Evolutionary conservation across 2,329 filamentous ascomycete genomes (phyloP).

Genomic region (Aspergillus novofumigatus): DNA sequence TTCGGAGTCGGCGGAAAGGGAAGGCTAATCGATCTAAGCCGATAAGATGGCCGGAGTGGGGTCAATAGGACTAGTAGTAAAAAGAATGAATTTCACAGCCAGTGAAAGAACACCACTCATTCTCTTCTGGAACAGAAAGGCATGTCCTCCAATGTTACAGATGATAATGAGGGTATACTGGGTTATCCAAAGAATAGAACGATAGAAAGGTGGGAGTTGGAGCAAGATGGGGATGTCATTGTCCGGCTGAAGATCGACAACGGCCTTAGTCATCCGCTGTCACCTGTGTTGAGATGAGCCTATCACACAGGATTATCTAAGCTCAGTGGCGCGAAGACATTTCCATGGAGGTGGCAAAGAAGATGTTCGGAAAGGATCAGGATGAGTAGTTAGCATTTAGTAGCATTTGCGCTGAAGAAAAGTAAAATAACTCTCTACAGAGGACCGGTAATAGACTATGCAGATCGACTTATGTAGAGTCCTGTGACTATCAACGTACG

Average conservation of each 20-base stretch:
- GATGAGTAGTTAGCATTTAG: too few relatives aligned
- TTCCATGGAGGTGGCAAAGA: too few relatives aligned
- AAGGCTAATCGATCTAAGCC: not conserved
- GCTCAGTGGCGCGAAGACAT: not conserved
- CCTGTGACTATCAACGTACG: not conserved
- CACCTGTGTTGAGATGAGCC: not conserved
- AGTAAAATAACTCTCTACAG: not conserved
- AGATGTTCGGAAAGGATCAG: too few relatives aligned
- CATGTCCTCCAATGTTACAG: not conserved
- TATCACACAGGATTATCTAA: not conserved
- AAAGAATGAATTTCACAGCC: not conserved
- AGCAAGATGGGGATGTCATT: not conserved
- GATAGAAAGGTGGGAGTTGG: not conserved
- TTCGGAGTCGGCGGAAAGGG: not conserved
- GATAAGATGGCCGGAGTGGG: slow-evolving; percentile 1
- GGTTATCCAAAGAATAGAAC: not conserved
- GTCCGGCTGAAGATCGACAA: not conserved
- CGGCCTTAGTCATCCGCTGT: not conserved
- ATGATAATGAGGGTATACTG: not conserved
- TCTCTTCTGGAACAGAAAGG: not conserved
- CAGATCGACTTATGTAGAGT: too few relatives aligned
- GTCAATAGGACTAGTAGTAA: not conserved
- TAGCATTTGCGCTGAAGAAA: not conserved
- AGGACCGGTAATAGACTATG: too few relatives aligned
- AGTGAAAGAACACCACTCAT: not conserved